A percentile compares a stretch with the other conserved stretches of the same genome.
Evolutionary conservation across 306 rosid genomes (phyloP).

Genomic region (Hippophae gyantsensis): DNA sequence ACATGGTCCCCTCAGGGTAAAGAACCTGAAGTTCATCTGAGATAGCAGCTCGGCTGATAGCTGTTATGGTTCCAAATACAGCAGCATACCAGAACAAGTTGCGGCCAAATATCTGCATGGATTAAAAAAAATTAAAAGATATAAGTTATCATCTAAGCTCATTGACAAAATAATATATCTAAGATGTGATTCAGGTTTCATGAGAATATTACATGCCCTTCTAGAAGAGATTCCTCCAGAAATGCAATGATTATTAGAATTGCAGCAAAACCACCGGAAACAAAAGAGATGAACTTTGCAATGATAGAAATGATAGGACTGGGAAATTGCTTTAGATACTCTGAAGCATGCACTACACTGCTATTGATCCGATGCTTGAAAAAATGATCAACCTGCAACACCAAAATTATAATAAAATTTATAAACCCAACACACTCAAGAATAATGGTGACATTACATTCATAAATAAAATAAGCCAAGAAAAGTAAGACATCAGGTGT

Average conservation of each 20-base stretch:
- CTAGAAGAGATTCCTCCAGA: conserved; percentile 86
- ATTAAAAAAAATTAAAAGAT: conserved; percentile 3
- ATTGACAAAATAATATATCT: neutral
- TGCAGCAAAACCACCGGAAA: conserved; percentile 94
- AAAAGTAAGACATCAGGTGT: too few species aligned
- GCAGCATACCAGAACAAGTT: conserved; percentile 96
- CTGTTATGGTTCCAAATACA: conserved; percentile 84
- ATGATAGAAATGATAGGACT: conserved; percentile 72
- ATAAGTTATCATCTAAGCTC: neutral
- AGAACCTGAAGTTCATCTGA: conserved; percentile 60
- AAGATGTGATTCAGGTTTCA: neutral
- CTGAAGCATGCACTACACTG: conserved; percentile 75
- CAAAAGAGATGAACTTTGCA: conserved; percentile 83
- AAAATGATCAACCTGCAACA: conserved; percentile 78
- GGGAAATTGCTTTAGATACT: conserved; percentile 81
- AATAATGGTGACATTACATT: neutral
- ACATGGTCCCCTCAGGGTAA: conserved; percentile 78
- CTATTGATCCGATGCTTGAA: conserved; percentile 82
- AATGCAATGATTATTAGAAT: conserved; percentile 78
- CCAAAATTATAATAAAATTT: conserved; percentile 5
- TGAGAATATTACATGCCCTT: conserved; percentile 70
- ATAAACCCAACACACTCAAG: conserved; percentile 14
- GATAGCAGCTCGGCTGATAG: conserved; percentile 66
- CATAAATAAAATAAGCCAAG: neutral
- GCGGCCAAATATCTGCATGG: conserved; percentile 72